Conservation (phyloP, 306 rosid species). For the Cercis canadensis region DNA sequence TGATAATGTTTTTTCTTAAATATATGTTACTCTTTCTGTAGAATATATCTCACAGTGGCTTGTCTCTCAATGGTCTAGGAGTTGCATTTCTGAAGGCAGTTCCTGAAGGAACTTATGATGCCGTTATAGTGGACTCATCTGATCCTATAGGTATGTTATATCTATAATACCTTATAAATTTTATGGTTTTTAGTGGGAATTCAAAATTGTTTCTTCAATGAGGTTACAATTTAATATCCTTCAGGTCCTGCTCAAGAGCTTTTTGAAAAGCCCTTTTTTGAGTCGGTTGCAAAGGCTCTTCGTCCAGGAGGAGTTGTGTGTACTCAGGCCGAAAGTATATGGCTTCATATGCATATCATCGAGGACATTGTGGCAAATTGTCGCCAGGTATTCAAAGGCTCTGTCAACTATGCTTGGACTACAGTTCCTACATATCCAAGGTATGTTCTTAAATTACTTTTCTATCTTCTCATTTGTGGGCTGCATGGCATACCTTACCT, state of each 20-base stretch:
- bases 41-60: slow-evolving; percentile 21
- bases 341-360: slow-evolving; percentile 98
- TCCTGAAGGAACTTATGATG: slow-evolving; percentile 90
- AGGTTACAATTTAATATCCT: slow-evolving; percentile 23
- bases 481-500: slow-evolving; percentile 10
- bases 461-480: slow-evolving; percentile 7
- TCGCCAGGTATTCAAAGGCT: slow-evolving; percentile 90
- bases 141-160: slow-evolving; percentile 82
- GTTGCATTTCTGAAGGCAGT: slow-evolving; percentile 92
- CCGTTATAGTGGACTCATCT: slow-evolving; percentile 93
- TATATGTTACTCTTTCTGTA: neutral
- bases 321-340: slow-evolving; percentile 98
- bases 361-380: slow-evolving; percentile 86
- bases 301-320: slow-evolving; percentile 98
- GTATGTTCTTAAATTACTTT: slow-evolving; percentile 38
- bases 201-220: neutral
- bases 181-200: neutral
- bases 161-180: neutral
- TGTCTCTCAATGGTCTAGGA: slow-evolving; percentile 59
- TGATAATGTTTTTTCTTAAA: slow-evolving; percentile 19
- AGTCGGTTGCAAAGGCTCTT: slow-evolving; percentile 83
- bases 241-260: slow-evolving; percentile 99
- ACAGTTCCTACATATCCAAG: slow-evolving; percentile 99
- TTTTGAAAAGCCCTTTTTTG: slow-evolving; percentile 90
- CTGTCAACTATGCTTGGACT: slow-evolving; percentile 98